phyloP scores from a whole-genome alignment of 208 protist genomes.

The Polymyxa betae region DNA sequence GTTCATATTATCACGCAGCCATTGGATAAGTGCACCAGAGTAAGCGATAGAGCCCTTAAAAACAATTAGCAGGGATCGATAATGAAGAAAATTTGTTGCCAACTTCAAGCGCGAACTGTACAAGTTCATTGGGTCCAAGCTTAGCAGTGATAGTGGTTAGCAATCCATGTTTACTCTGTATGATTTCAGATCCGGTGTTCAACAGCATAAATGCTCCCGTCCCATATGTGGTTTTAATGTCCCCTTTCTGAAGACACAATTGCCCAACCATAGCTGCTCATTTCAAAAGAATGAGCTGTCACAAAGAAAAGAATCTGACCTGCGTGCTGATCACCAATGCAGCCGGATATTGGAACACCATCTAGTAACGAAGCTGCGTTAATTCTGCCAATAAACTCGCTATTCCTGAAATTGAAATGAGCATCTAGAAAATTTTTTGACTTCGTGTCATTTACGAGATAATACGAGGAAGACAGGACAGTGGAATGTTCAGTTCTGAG shows the following conservation, averaged over 20 bases:
- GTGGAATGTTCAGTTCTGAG: slow-evolving; percentile 79
- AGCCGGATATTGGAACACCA: slow-evolving; percentile 78
- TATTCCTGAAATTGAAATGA: background rate
- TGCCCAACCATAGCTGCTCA: slow-evolving; percentile 71
- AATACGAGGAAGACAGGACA: slow-evolving; percentile 85
- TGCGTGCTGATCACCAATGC: slow-evolving; percentile 96
- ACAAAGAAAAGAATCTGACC: slow-evolving; percentile 83
- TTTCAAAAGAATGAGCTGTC: background rate
- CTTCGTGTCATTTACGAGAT: slow-evolving; percentile 66
- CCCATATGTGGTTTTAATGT: slow-evolving; percentile 93
- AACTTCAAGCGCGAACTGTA: slow-evolving; percentile 60
- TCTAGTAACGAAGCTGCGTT: slow-evolving; percentile 42
- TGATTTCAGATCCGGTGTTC: slow-evolving; percentile 85
- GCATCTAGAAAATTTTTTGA: too few relatives aligned
- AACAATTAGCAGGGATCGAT: slow-evolving; percentile 87
- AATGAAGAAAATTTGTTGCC: slow-evolving; percentile 71
- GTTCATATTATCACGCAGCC: slow-evolving; percentile 87
- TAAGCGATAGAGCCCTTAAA: slow-evolving; percentile 82
- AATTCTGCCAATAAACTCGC: background rate
- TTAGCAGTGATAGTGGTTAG: slow-evolving; percentile 92
- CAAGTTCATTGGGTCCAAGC: slow-evolving; percentile 71
- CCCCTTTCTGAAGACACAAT: slow-evolving; percentile 83
- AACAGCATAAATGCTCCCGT: slow-evolving; percentile 97
- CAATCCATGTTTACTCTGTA: slow-evolving; percentile 86
- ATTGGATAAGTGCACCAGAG: slow-evolving; percentile 72